Conservation (phyloP, 1,284 basidiomycete genomes). For the Singerocomus inundabilis region DNA sequence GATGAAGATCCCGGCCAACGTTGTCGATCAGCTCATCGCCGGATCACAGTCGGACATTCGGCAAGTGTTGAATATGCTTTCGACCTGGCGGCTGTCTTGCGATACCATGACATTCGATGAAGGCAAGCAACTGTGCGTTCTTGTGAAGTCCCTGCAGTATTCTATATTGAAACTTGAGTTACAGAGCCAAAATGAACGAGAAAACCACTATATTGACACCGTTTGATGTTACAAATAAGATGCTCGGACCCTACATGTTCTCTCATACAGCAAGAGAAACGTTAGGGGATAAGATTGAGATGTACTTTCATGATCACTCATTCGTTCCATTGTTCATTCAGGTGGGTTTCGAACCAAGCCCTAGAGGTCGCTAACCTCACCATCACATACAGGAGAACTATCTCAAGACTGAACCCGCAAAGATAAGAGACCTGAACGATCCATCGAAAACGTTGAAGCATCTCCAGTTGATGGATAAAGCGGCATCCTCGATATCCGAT, state of each 20-base stretch:
- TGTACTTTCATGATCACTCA: slow-evolving; percentile 95
- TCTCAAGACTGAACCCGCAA: slow-evolving; percentile 75
- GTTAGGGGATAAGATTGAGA: slow-evolving; percentile 89
- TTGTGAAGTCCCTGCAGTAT: not conserved
- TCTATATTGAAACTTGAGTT: slow-evolving; percentile 1
- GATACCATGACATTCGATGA: slow-evolving; percentile 86
- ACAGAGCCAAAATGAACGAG: slow-evolving; percentile 84
- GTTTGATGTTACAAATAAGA: slow-evolving; percentile 82
- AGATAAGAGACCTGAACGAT: slow-evolving; percentile 56
- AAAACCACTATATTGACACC: slow-evolving; percentile 91
- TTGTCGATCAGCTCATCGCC: slow-evolving; percentile 87
- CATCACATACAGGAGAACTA: slow-evolving; percentile 76
- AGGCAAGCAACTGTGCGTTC: slow-evolving; percentile 78
- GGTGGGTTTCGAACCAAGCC: slow-evolving; percentile 39
- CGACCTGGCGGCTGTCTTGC: slow-evolving; percentile 88
- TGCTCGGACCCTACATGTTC: slow-evolving; percentile 90
- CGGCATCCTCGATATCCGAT: slow-evolving; percentile 90
- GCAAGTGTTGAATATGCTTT: slow-evolving; percentile 96
- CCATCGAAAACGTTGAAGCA: slow-evolving; percentile 68
- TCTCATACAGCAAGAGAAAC: slow-evolving; percentile 79
- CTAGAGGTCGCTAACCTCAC: not conserved
- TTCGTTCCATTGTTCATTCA: slow-evolving; percentile 96
- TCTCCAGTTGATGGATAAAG: slow-evolving; percentile 82
- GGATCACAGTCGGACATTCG: slow-evolving; percentile 95
- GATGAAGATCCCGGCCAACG: slow-evolving; percentile 87